Percentiles rank a stretch among this genome's conserved stretches.
Evolutionary conservation across 805 yeast genomes (phyloP).

Genomic region (Yarrowia sp.): DNA sequence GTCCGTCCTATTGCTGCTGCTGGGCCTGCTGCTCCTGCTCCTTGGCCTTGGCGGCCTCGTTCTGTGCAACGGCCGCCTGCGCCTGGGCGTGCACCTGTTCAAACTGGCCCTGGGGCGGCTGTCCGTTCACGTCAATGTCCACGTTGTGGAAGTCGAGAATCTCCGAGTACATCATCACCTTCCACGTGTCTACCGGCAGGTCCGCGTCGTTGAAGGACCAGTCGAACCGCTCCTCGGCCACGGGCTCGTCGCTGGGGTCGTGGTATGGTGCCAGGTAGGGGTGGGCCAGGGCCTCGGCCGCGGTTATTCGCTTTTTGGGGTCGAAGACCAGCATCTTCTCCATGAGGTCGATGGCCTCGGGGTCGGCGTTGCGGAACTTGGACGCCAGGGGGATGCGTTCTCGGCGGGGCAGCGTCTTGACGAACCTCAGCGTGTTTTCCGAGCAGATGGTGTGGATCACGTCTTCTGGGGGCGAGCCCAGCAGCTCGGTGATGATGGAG

Average conservation of each 20-base stretch:
- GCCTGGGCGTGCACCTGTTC: constrained; percentile 25
- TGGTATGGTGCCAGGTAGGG: constrained; percentile 93
- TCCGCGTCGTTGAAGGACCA: constrained; percentile 99
- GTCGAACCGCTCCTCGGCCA: constrained; percentile 86
- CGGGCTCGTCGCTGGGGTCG: constrained; percentile 97
- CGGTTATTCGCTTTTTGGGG: constrained; percentile 90
- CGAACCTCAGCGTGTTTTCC: constrained; percentile 91
- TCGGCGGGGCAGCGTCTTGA: constrained; percentile 86
- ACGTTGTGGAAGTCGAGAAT: constrained; percentile 94
- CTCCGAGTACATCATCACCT: constrained; percentile 98
- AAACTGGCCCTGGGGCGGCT: constrained; percentile 25
- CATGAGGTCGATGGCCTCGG: constrained; percentile 77
- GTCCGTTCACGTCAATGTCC: constrained; percentile 40
- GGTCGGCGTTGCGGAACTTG: constrained; percentile 65
- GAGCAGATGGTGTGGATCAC: constrained; percentile 95
- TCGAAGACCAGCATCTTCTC: constrained; percentile 92
- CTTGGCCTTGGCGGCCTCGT: constrained; percentile 22
- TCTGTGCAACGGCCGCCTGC: constrained; percentile 19
- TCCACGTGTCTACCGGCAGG: constrained; percentile 96
- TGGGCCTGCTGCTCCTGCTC: constrained; percentile 13
- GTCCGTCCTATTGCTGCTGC: not conserved
- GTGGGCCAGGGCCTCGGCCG: constrained; percentile 84
- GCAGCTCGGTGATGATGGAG: constrained; percentile 89
- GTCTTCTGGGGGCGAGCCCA: constrained; percentile 95
- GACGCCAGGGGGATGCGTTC: constrained; percentile 87